Conservation (phyloP, 1,284 basidiomycete species). For the Leccinum fallax region DNA sequence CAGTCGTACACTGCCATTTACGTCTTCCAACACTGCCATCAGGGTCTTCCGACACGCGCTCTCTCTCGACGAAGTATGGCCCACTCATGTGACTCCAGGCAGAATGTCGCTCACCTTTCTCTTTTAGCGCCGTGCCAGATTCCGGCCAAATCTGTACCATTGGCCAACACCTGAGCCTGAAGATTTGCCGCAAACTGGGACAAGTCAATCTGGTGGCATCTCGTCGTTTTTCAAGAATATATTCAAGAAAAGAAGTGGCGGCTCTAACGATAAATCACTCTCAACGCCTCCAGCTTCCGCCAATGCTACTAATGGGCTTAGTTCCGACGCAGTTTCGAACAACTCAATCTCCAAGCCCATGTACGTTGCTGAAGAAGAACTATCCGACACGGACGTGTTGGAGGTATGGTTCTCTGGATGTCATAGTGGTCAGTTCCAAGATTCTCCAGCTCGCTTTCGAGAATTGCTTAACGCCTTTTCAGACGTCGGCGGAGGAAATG, state of each 20-base stretch:
- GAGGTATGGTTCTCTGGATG: slow-evolving; percentile 70
- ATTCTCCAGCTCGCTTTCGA: not conserved
- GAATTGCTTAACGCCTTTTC: slow-evolving; percentile 1
- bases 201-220: not conserved
- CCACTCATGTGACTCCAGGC: slow-evolving; percentile 2
- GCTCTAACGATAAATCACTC: not conserved
- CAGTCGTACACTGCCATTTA: slow-evolving; percentile 59
- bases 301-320: not conserved
- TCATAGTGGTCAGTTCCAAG: slow-evolving; percentile 50
- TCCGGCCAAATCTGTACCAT: slow-evolving; percentile 55
- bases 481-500: slow-evolving; percentile 73
- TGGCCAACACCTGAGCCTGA: slow-evolving; percentile 31
- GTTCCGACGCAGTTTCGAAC: not conserved
- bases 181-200: not conserved
- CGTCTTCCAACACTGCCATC: slow-evolving; percentile 57
- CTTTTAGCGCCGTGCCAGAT: slow-evolving; percentile 54
- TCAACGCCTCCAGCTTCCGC: not conserved
- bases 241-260: not conserved
- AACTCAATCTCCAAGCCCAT: not conserved
- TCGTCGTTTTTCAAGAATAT: not conserved
- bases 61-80: slow-evolving; percentile 60
- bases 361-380: slow-evolving; percentile 19
- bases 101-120: slow-evolving; percentile 10
- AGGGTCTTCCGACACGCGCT: slow-evolving; percentile 64
- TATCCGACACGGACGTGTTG: slow-evolving; percentile 46